Base-by-base conservation (phyloP, 2,329 filamentous ascomycete genomes). In the Endoconidiophora laricicola region DNA sequence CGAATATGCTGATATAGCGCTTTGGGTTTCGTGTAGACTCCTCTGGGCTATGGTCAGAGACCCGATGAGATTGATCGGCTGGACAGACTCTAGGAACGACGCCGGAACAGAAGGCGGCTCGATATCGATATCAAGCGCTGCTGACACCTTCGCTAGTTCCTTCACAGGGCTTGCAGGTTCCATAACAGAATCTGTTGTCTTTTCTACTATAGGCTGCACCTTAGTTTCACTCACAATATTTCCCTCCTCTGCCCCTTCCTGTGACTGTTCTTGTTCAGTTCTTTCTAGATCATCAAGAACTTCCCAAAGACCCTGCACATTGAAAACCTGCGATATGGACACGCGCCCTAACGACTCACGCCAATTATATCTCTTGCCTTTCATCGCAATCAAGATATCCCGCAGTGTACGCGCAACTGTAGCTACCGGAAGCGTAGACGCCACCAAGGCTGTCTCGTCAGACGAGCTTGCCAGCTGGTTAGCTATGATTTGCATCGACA, bases 281-380 rank as follows among this genome's bases (percentile, higher is more conserved):
- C 12, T n/a, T 14, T 44, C 41, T 7, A 49, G 12, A 2, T 80
- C 77, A 2, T 58, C 61, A 33, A 80, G 56, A 1, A 74, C 74
- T 58, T 79, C 74, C 66, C 66, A 70, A 16, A 80, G 56, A 0
- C 77, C 77, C 43, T 77, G 68, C 9, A 76, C 56, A 53, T 78
- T 74, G 55, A 80, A 80, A 1, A 79, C 68, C 22, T 72, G 66
- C 22, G 73, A 72, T 24, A 80, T 65, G 29, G 69, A 66, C 3
- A 78, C 69, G 43, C 65, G 64, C 43, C 72, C 69, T 3, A 81
- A 61, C 51, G 64, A 66, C 2, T 57, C 56, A 47, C 59, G 63
- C 24, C 57, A 29, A 57, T 58, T 6, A 26, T 48, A 44, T 53
- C 58, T 2, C 54, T 54, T 3, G 56, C 44, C 5, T 55, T 56